Evolutionary conservation across 2,329 filamentous ascomycete genomes (phyloP).

Genomic region (Phialophora chinensis): DNA sequence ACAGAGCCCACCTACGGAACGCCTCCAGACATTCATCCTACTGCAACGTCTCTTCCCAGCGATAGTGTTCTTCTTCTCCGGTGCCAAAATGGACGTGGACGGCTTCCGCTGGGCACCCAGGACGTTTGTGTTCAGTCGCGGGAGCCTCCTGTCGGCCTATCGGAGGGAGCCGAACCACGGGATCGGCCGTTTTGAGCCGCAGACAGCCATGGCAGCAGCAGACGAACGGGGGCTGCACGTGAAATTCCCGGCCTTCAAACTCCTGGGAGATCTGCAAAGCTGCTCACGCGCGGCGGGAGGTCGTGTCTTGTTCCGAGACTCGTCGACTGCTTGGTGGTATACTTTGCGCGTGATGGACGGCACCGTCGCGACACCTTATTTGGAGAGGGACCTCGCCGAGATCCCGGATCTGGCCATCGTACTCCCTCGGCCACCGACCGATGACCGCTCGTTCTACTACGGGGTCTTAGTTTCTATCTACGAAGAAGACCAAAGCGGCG

Average conservation of each 20-base stretch:
- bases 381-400: neutral
- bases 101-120: constrained; percentile 6
- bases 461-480: constrained; percentile 7
- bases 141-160: constrained; percentile 1
- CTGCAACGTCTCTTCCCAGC: constrained; percentile 1
- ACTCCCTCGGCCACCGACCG: neutral
- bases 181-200: constrained; percentile 1
- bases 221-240: neutral
- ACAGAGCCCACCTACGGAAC: neutral
- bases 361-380: neutral
- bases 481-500: neutral
- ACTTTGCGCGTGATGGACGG: constrained; percentile 7
- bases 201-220: neutral
- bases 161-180: neutral
- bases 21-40: neutral
- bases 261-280: neutral
- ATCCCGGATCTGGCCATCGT: constrained; percentile 2
- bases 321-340: neutral
- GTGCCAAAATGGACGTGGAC: constrained; percentile 5
- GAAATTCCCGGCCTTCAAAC: neutral
- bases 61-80: constrained; percentile 3
- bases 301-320: constrained; percentile 3
- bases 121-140: constrained; percentile 8
- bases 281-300: neutral
- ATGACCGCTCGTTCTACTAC: neutral